Base-by-base conservation (phyloP, 2,329 filamentous ascomycete species). In the Colletotrichum camelliae region DNA sequence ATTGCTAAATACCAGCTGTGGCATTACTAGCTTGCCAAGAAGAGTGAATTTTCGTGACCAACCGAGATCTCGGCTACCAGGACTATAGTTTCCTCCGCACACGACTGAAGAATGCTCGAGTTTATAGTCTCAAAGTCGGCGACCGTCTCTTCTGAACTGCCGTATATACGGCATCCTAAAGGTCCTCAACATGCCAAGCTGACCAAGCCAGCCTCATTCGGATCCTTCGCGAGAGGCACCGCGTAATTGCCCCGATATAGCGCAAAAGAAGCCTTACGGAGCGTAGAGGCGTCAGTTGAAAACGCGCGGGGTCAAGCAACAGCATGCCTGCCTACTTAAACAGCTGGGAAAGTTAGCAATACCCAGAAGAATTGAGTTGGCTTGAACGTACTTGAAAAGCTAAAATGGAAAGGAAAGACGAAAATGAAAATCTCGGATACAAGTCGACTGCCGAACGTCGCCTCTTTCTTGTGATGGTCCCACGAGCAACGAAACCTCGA, bases 301-400 rank as follows among this genome's bases (percentile, higher is more conserved):
- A 55, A 35, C 61, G 61, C 35, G 29, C 31, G 37, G 18, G 37
- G 27, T 10, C 43, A 33, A 35, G 58, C 58, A 33, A 21, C 12
- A 62, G 61, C 10, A 21, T 43, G 55, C 61, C 37, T 48, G 33
- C 29, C 9, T 69, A 74, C 74, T 74, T 58, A 57, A 69, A 76
- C 70, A 76, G 27, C 74, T 74, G n/a, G 16, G 8, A 6, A n/a
- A n/a, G 12, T 76, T 31, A 74, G 69, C n/a, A n/a, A 21, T 27
- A 9, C n/a, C 2, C 8, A 3, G 6, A n/a, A 4, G 1, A 4
- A n/a, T 9, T 3, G 13, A 13, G 31, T 15, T 21, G 4, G 8
- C 5, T 35, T 12, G 21, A 37, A 24, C 13, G 16, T 58, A 29
- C 70, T 52, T 18, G 37, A 73, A 60, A 66, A 52, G 31, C 10